A percentile compares a stretch with the other conserved stretches of the same genome.
These are phyloP conservation scores for Phaseolus lunatus DNA, from an alignment of 306 rosid species.

Conservation along the genomic window DNA sequence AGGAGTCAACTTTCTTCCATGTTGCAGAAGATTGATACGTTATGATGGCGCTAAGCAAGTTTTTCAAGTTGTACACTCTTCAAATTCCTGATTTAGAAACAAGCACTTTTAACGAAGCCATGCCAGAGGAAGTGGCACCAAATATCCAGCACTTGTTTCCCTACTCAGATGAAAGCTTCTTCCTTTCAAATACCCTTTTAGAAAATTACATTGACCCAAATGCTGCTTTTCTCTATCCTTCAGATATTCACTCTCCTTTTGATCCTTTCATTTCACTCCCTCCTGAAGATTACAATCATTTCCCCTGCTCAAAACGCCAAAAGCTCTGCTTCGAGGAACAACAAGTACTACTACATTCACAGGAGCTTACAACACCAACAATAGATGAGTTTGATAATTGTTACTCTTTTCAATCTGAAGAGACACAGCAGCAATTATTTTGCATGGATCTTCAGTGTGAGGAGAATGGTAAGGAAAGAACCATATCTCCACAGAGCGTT, in stretches of 20 bases:
- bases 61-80: too few species aligned
- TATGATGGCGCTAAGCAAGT: too few species aligned
- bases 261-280: conserved; percentile 20
- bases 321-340: conserved; percentile 29
- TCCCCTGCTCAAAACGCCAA: conserved; percentile 48
- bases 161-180: conserved; percentile 45
- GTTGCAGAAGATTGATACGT: too few species aligned
- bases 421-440: not conserved
- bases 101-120: too few species aligned
- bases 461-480: not conserved
- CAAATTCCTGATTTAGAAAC: not conserved
- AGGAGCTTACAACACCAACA: not conserved
- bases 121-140: not conserved
- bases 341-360: not conserved
- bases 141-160: not conserved
- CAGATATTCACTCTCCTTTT: conserved; percentile 17
- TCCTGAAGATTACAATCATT: not conserved
- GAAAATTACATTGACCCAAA: conserved; percentile 34
- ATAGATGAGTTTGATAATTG: conserved; percentile 12
- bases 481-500: conserved; percentile 66
- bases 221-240: not conserved
- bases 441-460: not conserved
- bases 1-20: too few species aligned
- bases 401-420: not conserved
- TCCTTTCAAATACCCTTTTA: not conserved